Conservation (phyloP, 2,329 filamentous ascomycete genomes). For the Penicillium digitatum region DNA sequence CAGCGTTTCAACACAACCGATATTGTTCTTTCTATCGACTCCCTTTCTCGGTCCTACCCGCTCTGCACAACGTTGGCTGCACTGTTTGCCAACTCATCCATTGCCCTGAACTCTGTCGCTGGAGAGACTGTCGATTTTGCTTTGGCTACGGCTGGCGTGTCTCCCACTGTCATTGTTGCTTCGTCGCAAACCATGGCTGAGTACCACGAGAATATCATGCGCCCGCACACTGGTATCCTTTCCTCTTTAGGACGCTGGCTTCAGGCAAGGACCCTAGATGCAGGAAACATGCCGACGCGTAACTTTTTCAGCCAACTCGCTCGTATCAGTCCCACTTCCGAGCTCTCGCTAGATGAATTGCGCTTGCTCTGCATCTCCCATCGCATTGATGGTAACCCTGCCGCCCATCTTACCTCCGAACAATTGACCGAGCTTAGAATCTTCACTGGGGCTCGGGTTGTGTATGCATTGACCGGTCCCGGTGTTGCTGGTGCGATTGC, state of each 20-base stretch:
- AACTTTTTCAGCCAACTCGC: slow-evolving; percentile 53
- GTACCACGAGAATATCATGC: slow-evolving; percentile 60
- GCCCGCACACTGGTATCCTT: slow-evolving; percentile 58
- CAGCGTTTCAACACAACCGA: slow-evolving; percentile 73
- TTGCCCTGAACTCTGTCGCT: slow-evolving; percentile 86
- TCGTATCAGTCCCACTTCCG: slow-evolving; percentile 38
- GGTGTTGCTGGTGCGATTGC: slow-evolving; percentile 84
- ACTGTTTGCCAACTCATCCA: slow-evolving; percentile 75
- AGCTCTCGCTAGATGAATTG: slow-evolving; percentile 59
- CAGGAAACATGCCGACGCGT: slow-evolving; percentile 69
- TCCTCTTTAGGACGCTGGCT: slow-evolving; percentile 67
- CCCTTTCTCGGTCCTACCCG: slow-evolving; percentile 73
- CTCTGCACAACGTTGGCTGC: slow-evolving; percentile 76
- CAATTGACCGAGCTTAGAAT: slow-evolving; percentile 77
- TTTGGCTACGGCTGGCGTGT: slow-evolving; percentile 67
- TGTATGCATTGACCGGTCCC: slow-evolving; percentile 79
- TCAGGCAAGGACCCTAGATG: slow-evolving; percentile 65
- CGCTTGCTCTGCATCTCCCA: slow-evolving; percentile 79
- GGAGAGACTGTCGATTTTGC: slow-evolving; percentile 67
- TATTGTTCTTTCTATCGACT: slow-evolving; percentile 78
- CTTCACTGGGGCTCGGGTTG: slow-evolving; percentile 71
- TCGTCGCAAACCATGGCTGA: slow-evolving; percentile 69
- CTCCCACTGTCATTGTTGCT: slow-evolving; percentile 77
- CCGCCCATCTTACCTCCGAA: slow-evolving; percentile 62
- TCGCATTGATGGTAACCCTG: slow-evolving; percentile 57